Percentiles rank a stretch among this genome's conserved stretches.
Conservation (phyloP, 495 filamentous ascomycete genomes). For the Tuber magnatum region DNA sequence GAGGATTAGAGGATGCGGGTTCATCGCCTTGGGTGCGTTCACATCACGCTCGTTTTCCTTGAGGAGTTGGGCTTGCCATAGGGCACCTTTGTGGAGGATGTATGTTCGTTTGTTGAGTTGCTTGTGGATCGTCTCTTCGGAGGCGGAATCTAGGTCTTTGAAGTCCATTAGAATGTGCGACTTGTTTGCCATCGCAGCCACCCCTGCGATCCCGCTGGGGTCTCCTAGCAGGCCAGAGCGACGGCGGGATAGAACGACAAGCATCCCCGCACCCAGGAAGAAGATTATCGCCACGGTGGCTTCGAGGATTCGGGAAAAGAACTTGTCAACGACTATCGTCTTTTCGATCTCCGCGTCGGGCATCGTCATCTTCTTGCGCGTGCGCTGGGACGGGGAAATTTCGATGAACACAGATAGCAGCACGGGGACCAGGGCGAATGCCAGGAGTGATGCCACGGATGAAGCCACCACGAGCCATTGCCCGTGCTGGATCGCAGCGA, state of each 20-base stretch:
- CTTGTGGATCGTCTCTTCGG: slow-evolving; percentile 58
- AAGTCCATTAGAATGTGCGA: slow-evolving; percentile 69
- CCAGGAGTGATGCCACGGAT: slow-evolving; percentile 55
- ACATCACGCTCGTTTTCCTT: slow-evolving; percentile 38
- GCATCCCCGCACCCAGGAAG: slow-evolving; percentile 44
- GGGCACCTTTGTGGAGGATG: slow-evolving; percentile 59
- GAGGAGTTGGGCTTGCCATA: slow-evolving; percentile 52
- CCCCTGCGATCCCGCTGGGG: slow-evolving; percentile 65
- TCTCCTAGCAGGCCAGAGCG: slow-evolving; percentile 60
- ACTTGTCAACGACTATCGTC: slow-evolving; percentile 49
- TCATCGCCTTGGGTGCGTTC: slow-evolving; percentile 48
- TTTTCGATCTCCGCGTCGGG: slow-evolving; percentile 42
- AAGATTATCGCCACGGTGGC: slow-evolving; percentile 50
- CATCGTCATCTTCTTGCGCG: slow-evolving; percentile 40
- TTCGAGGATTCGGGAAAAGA: slow-evolving; percentile 56
- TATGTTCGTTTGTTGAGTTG: slow-evolving; percentile 58
- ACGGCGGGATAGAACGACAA: slow-evolving; percentile 46
- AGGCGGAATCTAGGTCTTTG: slow-evolving; percentile 60
- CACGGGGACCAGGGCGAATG: slow-evolving; percentile 57
- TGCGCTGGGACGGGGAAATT: slow-evolving; percentile 46
- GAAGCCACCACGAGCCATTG: slow-evolving; percentile 63
- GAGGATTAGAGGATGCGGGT: slow-evolving; percentile 64
- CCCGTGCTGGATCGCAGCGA: slow-evolving; percentile 52
- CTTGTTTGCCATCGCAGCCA: slow-evolving; percentile 65
- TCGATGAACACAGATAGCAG: slow-evolving; percentile 54